These are phyloP conservation scores for Azolla pinnata DNA, from an alignment of 75 land plant species.

Conservation along the genomic window DNA sequence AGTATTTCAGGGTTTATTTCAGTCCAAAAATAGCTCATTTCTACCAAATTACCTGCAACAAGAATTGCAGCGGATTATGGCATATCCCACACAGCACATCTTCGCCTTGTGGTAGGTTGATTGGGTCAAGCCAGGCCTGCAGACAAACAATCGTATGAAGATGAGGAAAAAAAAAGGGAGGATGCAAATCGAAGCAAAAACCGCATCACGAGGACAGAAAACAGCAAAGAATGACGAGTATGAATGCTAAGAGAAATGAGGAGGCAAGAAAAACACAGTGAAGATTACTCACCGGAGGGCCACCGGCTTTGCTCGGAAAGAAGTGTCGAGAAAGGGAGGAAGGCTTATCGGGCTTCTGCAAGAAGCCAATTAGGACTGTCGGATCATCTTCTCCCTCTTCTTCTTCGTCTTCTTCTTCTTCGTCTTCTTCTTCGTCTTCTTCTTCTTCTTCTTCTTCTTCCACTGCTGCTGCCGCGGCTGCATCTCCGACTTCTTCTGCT, in stretches of 20 bases:
- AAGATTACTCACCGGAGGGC: slow-evolving; percentile 67
- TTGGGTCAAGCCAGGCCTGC: slow-evolving; percentile 90
- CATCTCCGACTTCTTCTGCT: too few species aligned
- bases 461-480: too few species aligned
- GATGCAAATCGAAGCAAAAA: too few species aligned
- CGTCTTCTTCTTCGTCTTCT: background rate
- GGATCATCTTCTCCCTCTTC: slow-evolving; percentile 28
- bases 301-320: slow-evolving; percentile 86
- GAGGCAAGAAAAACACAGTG: background rate
- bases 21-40: too few species aligned
- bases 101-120: slow-evolving; percentile 39
- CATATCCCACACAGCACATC: slow-evolving; percentile 60
- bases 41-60: slow-evolving; percentile 64
- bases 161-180: too few species aligned
- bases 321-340: slow-evolving; percentile 46
- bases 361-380: slow-evolving; percentile 45
- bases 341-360: slow-evolving; percentile 41
- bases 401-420: slow-evolving; percentile 38
- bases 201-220: too few species aligned
- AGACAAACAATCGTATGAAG: slow-evolving; percentile 2
- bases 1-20: too few species aligned
- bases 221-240: too few species aligned
- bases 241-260: background rate
- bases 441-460: background rate
- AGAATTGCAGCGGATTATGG: slow-evolving; percentile 53